A percentile compares a stretch with the other conserved stretches of the same genome.
phyloP scores from a whole-genome alignment of 805 yeast genomes.

The Jamesozyma hellenica region DNA sequence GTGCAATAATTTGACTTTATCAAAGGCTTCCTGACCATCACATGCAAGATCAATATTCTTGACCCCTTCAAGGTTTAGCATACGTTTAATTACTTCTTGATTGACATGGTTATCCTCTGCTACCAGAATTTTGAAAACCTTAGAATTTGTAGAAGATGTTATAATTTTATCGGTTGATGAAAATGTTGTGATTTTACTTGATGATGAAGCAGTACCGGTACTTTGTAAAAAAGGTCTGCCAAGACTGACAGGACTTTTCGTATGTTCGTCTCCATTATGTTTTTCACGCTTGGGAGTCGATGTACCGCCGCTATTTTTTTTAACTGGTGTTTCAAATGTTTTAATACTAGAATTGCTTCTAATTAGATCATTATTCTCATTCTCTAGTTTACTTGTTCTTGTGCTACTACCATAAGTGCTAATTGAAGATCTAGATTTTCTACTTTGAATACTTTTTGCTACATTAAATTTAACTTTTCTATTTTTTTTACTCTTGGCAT shows the following conservation, averaged over 20 bases:
- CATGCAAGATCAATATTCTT: conserved; percentile 64
- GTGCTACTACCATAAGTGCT: conserved; percentile 4
- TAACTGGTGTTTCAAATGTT: neutral
- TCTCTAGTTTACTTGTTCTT: conserved; percentile 1
- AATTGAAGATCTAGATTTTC: conserved; percentile 15
- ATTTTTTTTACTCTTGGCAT: conserved; percentile 41
- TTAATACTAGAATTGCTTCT: neutral
- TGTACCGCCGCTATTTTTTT: too few species aligned
- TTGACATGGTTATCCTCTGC: conserved; percentile 93
- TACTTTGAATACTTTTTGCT: conserved; percentile 18
- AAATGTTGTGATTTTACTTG: too few species aligned
- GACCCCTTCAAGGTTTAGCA: conserved; percentile 79
- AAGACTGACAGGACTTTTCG: conserved; percentile 15
- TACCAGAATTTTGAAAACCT: conserved; percentile 45
- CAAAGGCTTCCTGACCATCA: conserved; percentile 86
- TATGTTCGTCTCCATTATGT: neutral
- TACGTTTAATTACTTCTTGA: conserved; percentile 85
- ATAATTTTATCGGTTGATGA: conserved; percentile 6
- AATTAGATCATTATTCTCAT: neutral
- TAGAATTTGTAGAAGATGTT: conserved; percentile 18
- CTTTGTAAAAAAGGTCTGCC: conserved; percentile 30
- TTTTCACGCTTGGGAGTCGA: neutral
- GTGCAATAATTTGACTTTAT: conserved; percentile 43
- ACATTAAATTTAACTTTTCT: conserved; percentile 35
- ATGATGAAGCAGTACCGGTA: conserved; percentile 33